These are phyloP conservation scores for Yamadazyma sp. DNA, from an alignment of 1,139 yeast genomes.

Conservation along the genomic window DNA sequence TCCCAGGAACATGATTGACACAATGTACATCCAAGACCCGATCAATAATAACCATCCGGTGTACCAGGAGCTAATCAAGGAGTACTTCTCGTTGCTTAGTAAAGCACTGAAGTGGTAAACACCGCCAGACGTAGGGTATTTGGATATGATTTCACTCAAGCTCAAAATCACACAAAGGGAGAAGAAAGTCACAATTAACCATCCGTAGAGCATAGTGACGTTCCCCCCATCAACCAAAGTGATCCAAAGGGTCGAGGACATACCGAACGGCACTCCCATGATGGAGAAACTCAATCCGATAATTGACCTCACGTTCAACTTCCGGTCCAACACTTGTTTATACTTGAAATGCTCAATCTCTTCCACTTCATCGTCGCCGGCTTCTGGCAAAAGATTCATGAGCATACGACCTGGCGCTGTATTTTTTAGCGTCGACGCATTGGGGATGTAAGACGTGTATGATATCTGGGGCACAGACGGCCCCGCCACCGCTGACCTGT, in stretches of 20 bases:
- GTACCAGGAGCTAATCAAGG: slow-evolving; percentile 63
- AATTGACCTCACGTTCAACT: slow-evolving; percentile 63
- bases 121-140: slow-evolving; percentile 74
- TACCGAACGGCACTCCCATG: slow-evolving; percentile 79
- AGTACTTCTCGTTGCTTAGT: slow-evolving; percentile 56
- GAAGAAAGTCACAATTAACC: slow-evolving; percentile 62
- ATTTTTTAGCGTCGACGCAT: slow-evolving; percentile 9
- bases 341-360: slow-evolving; percentile 69
- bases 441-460: slow-evolving; percentile 20
- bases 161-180: slow-evolving; percentile 65
- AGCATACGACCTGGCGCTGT: slow-evolving; percentile 25
- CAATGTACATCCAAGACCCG: slow-evolving; percentile 77
- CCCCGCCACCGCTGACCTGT: not conserved
- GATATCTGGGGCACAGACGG: slow-evolving; percentile 19
- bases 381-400: slow-evolving; percentile 22
- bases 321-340: slow-evolving; percentile 66
- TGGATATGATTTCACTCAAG: slow-evolving; percentile 69
- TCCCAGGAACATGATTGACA: slow-evolving; percentile 72
- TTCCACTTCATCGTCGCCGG: slow-evolving; percentile 51
- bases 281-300: slow-evolving; percentile 74
- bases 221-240: slow-evolving; percentile 74
- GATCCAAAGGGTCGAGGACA: slow-evolving; percentile 68
- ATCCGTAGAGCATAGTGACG: slow-evolving; percentile 69
- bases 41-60: slow-evolving; percentile 74
- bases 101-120: slow-evolving; percentile 77